These are phyloP conservation scores for Cochlearia excelsa DNA, from an alignment of 345 rosid species.

Conservation along the genomic window DNA sequence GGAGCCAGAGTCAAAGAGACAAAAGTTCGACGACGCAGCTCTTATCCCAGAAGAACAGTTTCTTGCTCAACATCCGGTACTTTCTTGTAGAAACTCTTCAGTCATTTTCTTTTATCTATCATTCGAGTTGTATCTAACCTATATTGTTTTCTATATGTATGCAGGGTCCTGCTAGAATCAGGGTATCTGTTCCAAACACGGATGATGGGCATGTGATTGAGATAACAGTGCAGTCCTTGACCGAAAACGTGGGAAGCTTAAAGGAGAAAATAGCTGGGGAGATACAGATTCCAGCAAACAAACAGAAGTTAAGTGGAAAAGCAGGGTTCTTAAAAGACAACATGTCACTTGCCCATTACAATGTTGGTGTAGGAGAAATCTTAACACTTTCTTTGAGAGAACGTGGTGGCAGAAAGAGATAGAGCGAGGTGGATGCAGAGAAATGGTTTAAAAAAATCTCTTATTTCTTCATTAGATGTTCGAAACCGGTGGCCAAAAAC, in stretches of 20 bases:
- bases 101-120: background rate
- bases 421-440: conserved; percentile 36
- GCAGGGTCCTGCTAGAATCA: conserved; percentile 65
- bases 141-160: background rate
- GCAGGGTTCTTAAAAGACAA: conserved; percentile 89
- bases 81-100: background rate
- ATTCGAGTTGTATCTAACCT: conserved; percentile 2
- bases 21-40: conserved; percentile 71
- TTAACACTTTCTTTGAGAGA: conserved; percentile 68
- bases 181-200: conserved; percentile 59
- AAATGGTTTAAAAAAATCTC: conserved; percentile 18
- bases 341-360: conserved; percentile 81
- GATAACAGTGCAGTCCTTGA: conserved; percentile 63
- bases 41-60: conserved; percentile 81
- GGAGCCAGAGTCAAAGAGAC: conserved; percentile 92
- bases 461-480: conserved; percentile 24
- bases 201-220: conserved; percentile 75
- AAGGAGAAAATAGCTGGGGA: conserved; percentile 93
- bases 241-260: conserved; percentile 77
- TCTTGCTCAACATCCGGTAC: conserved; percentile 70
- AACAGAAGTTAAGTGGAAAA: conserved; percentile 86
- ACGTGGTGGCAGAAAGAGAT: conserved; percentile 90
- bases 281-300: conserved; percentile 78
- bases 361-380: conserved; percentile 60
- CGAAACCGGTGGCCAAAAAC: conserved; percentile 20